These are phyloP conservation scores for Candida chauliodis DNA, from an alignment of 805 yeast genomes.

Conservation along the genomic window DNA sequence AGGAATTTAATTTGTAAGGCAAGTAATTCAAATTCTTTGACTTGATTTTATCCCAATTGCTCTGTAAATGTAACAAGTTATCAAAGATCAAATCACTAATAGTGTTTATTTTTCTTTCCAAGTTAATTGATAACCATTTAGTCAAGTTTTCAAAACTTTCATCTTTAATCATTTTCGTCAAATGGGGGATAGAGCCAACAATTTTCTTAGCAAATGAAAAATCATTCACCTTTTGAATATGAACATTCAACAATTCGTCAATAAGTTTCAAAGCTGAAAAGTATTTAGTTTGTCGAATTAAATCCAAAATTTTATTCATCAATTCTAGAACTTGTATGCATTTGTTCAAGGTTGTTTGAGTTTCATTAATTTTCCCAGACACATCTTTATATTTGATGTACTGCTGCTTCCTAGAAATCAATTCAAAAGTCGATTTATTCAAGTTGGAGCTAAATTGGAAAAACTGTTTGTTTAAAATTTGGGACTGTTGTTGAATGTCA, in stretches of 20 bases:
- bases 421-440: slow-evolving; percentile 60
- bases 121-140: slow-evolving; percentile 57
- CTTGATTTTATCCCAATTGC: slow-evolving; percentile 54
- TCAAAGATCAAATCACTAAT: slow-evolving; percentile 59
- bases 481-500: slow-evolving; percentile 55
- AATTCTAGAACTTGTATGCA: slow-evolving; percentile 81
- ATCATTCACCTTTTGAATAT: slow-evolving; percentile 65
- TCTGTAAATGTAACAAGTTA: slow-evolving; percentile 53
- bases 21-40: slow-evolving; percentile 37
- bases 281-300: slow-evolving; percentile 69
- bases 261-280: slow-evolving; percentile 83
- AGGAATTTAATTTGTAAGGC: slow-evolving; percentile 73
- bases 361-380: slow-evolving; percentile 64
- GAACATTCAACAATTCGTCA: slow-evolving; percentile 68
- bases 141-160: slow-evolving; percentile 66
- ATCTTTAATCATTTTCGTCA: slow-evolving; percentile 67
- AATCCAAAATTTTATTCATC: slow-evolving; percentile 79
- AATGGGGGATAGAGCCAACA: slow-evolving; percentile 69
- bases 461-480: slow-evolving; percentile 53
- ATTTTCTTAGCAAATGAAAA: slow-evolving; percentile 76
- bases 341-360: slow-evolving; percentile 62
- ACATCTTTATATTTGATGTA: slow-evolving; percentile 61
- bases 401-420: slow-evolving; percentile 59
- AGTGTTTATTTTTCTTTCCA: slow-evolving; percentile 56
- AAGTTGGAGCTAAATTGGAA: slow-evolving; percentile 54